Base-by-base conservation (phyloP, 371 early-diverging fungal genomes). In the Gilbertella persicaria region DNA sequence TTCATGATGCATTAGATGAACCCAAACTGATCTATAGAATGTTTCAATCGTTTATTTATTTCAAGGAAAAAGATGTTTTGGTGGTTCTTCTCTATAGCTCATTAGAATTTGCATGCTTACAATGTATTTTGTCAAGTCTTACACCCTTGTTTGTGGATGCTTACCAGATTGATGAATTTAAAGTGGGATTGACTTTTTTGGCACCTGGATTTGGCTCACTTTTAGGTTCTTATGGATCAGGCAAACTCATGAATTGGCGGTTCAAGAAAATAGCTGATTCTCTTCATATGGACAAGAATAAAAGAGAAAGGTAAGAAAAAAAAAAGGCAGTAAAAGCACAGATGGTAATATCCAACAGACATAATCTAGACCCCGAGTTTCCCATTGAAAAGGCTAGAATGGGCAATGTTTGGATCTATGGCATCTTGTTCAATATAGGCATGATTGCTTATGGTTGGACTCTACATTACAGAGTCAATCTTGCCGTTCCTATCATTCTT, bases 361-460 rank as follows among this genome's bases (percentile, higher is more conserved):
- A 58, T 7, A 55, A 44, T 30, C 24, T 59, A 9, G 50, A 53
- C 4, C 54, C 60, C 14, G 50, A 60, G 5, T 60, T 69, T 19
- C 69, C 71, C 1, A 49, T 77, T 3, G 73, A 77, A 51, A 51
- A 53, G 37, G 69, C 66, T 14, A 52, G 73, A 19, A 50, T 77
- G 42, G 66, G 69, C 2, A 54, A 58, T 10, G 45, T 63, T 9
- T 71, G 71, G 69, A 50, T 69, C 2, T 67, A 66, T 49, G 71
- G 67, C 12, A 21, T 69, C 6, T 19, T 60, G 4, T 73, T 71
- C 36, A 68, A 66, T 43, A n/a, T 63, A 0, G 23, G 62, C 12
- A 37, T 71, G 26, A 61, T 69, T 24, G 45, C 50, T 0, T 77
- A 77, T 43, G 77, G 77, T 2, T 73, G 71, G 73, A 47, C 55